Base-by-base conservation (phyloP, 352 stramenopile species). In the Globisporangium apiculatum region DNA sequence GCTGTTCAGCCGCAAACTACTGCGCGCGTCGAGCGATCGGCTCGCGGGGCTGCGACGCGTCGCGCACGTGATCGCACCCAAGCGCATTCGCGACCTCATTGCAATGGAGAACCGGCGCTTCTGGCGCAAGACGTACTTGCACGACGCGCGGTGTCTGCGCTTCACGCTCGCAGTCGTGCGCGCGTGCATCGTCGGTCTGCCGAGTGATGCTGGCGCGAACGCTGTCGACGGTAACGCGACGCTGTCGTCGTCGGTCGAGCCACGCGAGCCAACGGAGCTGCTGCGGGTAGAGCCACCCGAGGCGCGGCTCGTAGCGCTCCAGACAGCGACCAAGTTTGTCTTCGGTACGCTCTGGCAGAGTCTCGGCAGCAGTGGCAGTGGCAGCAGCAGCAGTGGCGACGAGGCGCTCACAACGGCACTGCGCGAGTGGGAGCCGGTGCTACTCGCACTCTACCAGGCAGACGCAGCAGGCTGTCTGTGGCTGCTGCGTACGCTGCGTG, bases 101-200 rank as follows among this genome's bases (percentile, higher is more conserved):
- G 68, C 82, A 42, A 79, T 83, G 49, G 86, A 95, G 52, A 95
- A 95, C 58, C 75, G 73, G 24, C 69, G 91, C 43, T 95, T 91
- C 52, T 95, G 86, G 86, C 68, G 84, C 7, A 94, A 94, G 65
- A 83, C 76, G 61, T 94, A 95, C 55, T 55, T 95, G 47, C 89
- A 85, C 53, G 83, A 92, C 47, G 71, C 65, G 7, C 71, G 80
- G 6, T 94, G 79, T 48, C 67, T 90, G 12, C 72, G 76, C 24
- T 95, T 95, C 63, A 95, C 85, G 43, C 89, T 86, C 60, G 76
- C 89, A 49, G 59, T 95, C 7, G 53, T 93, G n/a, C 65, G 66
- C 9, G 77, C 69, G 17, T 90, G 82, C 45, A 70, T 91, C 10
- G 66, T 79, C 10, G 67, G 69, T 2, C 47, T 73, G 17, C 67